Base-by-base conservation (phyloP, 176 grass and related monocot genomes). In the Puya raimondii region DNA sequence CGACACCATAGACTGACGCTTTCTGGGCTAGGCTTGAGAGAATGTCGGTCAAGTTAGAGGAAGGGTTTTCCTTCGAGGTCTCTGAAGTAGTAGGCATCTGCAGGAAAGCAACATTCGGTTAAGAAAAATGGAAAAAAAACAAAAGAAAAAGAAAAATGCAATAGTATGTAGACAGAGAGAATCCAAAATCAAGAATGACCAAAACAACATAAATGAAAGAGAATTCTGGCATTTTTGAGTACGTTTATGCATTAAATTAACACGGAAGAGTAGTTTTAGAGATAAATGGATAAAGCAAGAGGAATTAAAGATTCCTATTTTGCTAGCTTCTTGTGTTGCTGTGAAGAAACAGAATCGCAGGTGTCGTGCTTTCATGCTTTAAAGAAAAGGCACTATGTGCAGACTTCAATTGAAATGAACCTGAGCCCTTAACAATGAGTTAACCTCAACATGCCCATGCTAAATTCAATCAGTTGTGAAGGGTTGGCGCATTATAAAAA, bases 1-100 rank as follows among this genome's bases (percentile, higher is more conserved):
- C 90, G 50, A 93, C 75, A 22, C 86, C 86, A 71, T 93, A 93
- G 17, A 93, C 86, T 16, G 83, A 93, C 47, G 66, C 68, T 72
- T 89, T 86, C 50, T 84, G 90, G 61, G 83, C 3, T 73, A 93
- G 64, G 23, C 15, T 81, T 70, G 15, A 74, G 67, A 72, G 64
- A 48, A 52, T 59, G 69, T 64, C 53, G 65, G 56, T 81, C 33
- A 42, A 42, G 25, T 25, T 64, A 14, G 25, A 50, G 64, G 83
- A 52, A 64, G 74, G 53, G 73, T 72, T 68, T 66, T 93, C 71
- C 49, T 67, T 78, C 48, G 66, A 66, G 9, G 85, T 49, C 9
- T 86, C 77, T 21, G 54, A 72, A 51, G 72, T 49, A 64, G 81
- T 80, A 50, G 80, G 72, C 83, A 89, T 93, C 86, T 89, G 78